phyloP scores from a whole-genome alignment of 139 green algal species.

The Desmodesmus armatus region DNA sequence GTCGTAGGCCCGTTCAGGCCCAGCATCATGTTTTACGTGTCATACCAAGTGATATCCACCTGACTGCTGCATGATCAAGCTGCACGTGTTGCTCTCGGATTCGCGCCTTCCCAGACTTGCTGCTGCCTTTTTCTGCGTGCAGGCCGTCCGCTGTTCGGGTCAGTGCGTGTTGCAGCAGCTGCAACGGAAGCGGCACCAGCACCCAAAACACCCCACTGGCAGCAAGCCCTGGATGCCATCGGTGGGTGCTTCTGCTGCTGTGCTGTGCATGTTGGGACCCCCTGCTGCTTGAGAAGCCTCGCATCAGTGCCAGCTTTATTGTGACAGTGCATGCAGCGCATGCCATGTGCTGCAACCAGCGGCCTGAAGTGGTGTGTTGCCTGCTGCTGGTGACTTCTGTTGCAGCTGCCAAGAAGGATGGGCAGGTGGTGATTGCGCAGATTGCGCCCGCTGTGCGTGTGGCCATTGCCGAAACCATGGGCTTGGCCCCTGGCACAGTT shows the following conservation, averaged over 20 bases:
- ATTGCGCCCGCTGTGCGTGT: conserved; percentile 76
- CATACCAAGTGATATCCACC: no score
- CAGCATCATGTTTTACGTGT: no score
- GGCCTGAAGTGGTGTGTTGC: no score
- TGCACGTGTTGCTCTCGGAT: no score
- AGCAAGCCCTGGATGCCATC: conserved; percentile 48
- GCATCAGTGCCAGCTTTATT: neutral
- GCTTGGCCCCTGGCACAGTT: conserved; percentile 56
- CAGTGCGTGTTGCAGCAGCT: no score
- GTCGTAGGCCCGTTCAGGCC: no score
- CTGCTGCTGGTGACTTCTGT: neutral
- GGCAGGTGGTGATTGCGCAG: conserved; percentile 61
- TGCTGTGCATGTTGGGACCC: neutral
- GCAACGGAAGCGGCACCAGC: neutral
- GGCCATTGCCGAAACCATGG: conserved; percentile 70
- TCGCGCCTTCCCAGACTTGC: no score
- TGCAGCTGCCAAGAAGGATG: conserved; percentile 13
- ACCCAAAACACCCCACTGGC: conserved; percentile 46
- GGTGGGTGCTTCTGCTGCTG: conserved; percentile 22
- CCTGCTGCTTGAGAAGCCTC: no score
- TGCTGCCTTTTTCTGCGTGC: no score
- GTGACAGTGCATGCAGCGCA: neutral
- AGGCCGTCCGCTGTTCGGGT: no score
- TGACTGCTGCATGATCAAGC: no score
- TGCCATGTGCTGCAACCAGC: neutral